Base-by-base conservation (phyloP, 768 basidiomycete species). In the Macrocybe gigantea region DNA sequence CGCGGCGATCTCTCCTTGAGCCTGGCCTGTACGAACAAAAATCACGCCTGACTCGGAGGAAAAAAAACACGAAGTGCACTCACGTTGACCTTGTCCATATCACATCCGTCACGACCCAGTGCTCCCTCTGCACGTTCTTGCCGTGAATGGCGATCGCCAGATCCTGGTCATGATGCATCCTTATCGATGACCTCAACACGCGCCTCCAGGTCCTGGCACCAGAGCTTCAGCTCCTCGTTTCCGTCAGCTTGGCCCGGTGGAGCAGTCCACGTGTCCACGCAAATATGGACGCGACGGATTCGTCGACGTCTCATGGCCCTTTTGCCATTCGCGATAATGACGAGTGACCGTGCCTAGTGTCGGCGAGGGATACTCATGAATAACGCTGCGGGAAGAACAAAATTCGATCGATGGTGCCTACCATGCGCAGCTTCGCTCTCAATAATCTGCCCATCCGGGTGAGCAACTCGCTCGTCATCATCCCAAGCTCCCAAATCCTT, bases 221-320 rank as follows among this genome's bases (percentile, higher is more conserved):
- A 99, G 40, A 68, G 66, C 45, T 68, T 72, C 30, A 99, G 79
- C 33, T 73, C 72, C 14, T 79, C 80, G 63, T 95, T 98, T 36
- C 71, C 72, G 61, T 99, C 32, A 97, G 76, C 73, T 91, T 93
- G 53, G 93, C 94, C 55, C 93, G 85, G 70, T 93, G 92, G 46
- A 91, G 70, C 37, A 99, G 77, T 0, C 95, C 95, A 40, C 96
- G 84, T 11, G 95, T 98, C 95, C 95, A 99, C 6, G 95, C 95
- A 59, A 94, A 98, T 72, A 99, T 97, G 48, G 89, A 93, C 39
- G 95, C 95, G 56, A 98, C 93, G 95, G 94, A 79, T 99, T 99
- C 41, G 95, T 99, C 49, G 90, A 93, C 8, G 95, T 98, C 73
- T 98, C 96, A 50, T 86, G 84, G 44, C 95, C 95, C 74, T 97